Percentiles rank a stretch among this genome's conserved stretches.
Evolutionary conservation across 225 moss, liverwort and hornwort genomes (phyloP).

Genomic region (Anthoceros angustus): DNA sequence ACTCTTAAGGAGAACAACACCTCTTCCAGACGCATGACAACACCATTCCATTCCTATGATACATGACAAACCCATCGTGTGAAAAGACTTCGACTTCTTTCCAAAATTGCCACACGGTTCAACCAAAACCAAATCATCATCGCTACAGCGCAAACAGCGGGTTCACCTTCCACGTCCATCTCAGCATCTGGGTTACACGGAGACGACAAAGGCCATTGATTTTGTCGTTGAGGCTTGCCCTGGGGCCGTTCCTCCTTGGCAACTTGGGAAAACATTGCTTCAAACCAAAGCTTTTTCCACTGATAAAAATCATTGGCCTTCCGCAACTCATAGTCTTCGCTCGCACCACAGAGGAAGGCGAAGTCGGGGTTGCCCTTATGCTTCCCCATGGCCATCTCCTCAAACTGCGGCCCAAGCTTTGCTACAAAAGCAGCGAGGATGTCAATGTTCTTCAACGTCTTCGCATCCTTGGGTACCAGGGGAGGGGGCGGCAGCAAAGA

Average conservation of each 20-base stretch:
- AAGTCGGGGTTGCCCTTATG: neutral
- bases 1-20: no score
- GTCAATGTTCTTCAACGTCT: neutral
- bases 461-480: neutral
- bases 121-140: no score
- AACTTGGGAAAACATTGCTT: neutral
- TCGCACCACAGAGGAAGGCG: neutral
- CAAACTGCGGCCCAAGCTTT: neutral
- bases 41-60: no score
- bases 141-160: no score
- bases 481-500: neutral
- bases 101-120: no score
- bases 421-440: neutral
- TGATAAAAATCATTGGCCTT: neutral
- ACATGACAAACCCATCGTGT: no score
- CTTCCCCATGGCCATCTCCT: neutral
- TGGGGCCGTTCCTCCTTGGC: neutral
- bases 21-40: no score
- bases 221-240: neutral
- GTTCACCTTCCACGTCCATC: neutral
- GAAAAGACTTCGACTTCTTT: no score
- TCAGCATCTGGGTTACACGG: neutral
- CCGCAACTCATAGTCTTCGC: neutral
- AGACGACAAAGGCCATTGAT: neutral
- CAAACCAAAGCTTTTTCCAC: conserved; percentile 2